These are phyloP conservation scores for Thecaphora frezii DNA, from an alignment of 1,284 basidiomycete genomes.

Conservation along the genomic window DNA sequence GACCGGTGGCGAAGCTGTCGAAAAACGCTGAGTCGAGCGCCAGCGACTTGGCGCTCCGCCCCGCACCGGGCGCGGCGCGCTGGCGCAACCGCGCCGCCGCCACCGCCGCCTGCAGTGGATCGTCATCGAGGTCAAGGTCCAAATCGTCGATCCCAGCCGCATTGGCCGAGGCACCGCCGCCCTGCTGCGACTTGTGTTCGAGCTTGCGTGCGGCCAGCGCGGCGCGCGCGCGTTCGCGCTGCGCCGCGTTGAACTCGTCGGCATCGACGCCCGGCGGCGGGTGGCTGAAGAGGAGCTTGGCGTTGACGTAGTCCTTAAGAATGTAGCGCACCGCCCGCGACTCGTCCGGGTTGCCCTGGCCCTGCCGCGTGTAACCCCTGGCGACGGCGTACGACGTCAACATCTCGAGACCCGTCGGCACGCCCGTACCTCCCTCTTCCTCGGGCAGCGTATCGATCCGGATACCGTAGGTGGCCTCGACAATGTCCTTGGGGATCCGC, in stretches of 20 bases:
- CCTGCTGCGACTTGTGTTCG: conserved; percentile 7
- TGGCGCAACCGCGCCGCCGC: neutral
- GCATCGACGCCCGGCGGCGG: conserved; percentile 70
- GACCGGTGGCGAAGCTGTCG: conserved; percentile 68
- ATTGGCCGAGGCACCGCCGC: neutral
- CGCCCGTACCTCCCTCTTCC: conserved; percentile 84
- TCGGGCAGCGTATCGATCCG: conserved; percentile 69
- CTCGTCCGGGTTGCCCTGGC: conserved; percentile 96
- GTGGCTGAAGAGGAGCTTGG: conserved; percentile 85
- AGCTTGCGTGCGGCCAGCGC: conserved; percentile 44
- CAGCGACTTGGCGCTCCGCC: conserved; percentile 17
- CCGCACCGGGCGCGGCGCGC: neutral
- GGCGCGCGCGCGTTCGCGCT: conserved; percentile 68
- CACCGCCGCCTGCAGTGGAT: neutral
- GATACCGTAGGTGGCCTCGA: conserved; percentile 88
- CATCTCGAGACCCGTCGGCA: conserved; percentile 78
- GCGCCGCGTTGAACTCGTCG: conserved; percentile 76
- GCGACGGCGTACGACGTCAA: conserved; percentile 76
- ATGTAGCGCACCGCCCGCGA: conserved; percentile 88
- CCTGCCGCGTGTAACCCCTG: conserved; percentile 88
- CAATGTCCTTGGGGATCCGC: conserved; percentile 78
- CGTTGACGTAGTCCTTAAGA: conserved; percentile 96
- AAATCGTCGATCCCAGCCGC: neutral
- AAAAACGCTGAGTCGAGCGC: conserved; percentile 85
- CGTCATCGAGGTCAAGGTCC: neutral